These are phyloP conservation scores for Coelastrella sp. DNA, from an alignment of 139 green algal genomes.

Conservation along the genomic window DNA sequence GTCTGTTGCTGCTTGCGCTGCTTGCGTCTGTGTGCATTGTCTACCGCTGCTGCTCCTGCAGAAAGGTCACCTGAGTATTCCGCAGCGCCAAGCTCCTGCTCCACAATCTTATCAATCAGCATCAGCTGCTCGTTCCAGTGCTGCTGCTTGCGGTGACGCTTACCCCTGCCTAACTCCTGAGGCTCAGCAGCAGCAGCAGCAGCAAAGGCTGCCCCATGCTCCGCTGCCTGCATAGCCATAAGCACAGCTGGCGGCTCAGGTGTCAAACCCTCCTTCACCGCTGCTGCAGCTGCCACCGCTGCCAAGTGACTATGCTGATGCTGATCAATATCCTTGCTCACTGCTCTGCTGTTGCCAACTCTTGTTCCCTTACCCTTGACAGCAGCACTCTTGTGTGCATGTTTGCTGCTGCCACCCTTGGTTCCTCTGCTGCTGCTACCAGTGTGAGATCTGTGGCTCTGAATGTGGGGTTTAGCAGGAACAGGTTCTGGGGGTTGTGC, in stretches of 20 bases:
- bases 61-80: conserved; percentile 33
- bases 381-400: background rate
- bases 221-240: background rate
- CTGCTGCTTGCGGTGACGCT: conserved; percentile 23
- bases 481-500: background rate
- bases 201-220: background rate
- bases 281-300: conserved; percentile 5
- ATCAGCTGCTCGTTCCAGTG: conserved; percentile 21
- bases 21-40: background rate
- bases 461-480: background rate
- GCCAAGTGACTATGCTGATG: background rate
- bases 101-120: conserved; percentile 43
- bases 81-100: conserved; percentile 48
- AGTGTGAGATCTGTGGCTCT: background rate
- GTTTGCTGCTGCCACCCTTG: background rate
- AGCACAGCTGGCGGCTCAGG: background rate
- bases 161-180: conserved; percentile 22
- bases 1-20: background rate
- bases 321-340: conserved; percentile 15
- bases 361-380: background rate
- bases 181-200: background rate
- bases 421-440: background rate
- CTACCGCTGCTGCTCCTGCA: conserved; percentile 4
- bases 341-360: background rate
- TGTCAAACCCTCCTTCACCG: background rate